A percentile compares a stretch with the other conserved stretches of the same genome.
Conservation (phyloP, 805 yeast genomes). For the Saccharomycodes ludwigii region DNA sequence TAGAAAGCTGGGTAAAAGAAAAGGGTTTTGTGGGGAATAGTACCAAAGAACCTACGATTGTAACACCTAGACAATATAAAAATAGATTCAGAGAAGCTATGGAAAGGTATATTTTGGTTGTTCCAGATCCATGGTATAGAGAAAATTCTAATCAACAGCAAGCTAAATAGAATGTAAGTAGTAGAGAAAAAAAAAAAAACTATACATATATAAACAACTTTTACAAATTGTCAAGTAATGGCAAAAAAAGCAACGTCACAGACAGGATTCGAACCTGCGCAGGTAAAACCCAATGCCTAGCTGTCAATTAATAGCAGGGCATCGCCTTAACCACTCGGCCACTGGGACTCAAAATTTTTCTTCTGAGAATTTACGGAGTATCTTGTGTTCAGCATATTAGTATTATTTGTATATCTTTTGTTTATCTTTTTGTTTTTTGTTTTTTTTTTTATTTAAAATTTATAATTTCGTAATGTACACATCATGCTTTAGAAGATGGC, state of each 20-base stretch:
- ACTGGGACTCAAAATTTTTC: no score
- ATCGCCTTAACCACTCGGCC: slow-evolving; percentile 92
- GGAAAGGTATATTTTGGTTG: slow-evolving; percentile 91
- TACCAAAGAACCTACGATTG: slow-evolving; percentile 90
- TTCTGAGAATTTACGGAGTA: no score
- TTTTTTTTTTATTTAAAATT: no score
- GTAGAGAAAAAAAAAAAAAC: no score
- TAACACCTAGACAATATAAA: slow-evolving; percentile 92
- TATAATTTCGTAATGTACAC: no score
- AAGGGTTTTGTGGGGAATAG: slow-evolving; percentile 80
- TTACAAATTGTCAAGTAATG: no score
- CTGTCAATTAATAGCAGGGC: slow-evolving; percentile 84
- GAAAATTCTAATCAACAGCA: slow-evolving; percentile 10
- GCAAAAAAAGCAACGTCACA: slow-evolving; percentile 59
- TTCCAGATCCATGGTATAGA: slow-evolving; percentile 58
- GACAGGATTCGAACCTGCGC: slow-evolving; percentile 99
- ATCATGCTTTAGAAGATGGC: no score
- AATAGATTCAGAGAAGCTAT: slow-evolving; percentile 92
- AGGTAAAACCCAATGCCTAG: slow-evolving; percentile 82
- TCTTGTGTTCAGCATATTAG: no score
- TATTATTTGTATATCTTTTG: no score
- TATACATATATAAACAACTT: no score
- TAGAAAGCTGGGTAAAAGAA: slow-evolving; percentile 98
- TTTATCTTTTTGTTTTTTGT: no score
- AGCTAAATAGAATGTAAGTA: no score